These are phyloP conservation scores for Pseudotulostoma volvatum DNA, from an alignment of 495 filamentous ascomycete species.

Conservation along the genomic window DNA sequence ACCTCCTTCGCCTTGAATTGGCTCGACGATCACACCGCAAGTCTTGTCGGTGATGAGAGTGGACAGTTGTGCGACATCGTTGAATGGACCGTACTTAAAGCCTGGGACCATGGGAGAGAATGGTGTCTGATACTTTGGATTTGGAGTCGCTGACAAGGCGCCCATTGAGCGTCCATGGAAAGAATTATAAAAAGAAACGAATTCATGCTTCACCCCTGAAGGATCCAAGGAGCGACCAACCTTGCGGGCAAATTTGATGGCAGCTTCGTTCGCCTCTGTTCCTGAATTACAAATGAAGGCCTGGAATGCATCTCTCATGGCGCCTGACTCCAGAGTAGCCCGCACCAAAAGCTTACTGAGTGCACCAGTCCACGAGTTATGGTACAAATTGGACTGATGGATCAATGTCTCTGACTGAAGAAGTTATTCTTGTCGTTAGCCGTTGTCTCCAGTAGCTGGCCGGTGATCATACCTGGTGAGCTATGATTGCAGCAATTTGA, in stretches of 20 bases:
- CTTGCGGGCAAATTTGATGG: constrained; percentile 91
- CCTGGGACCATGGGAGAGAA: constrained; percentile 93
- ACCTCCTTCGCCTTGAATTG: constrained; percentile 94
- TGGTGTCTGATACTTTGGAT: constrained; percentile 92
- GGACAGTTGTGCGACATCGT: constrained; percentile 55
- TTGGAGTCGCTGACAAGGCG: constrained; percentile 80
- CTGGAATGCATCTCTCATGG: constrained; percentile 62
- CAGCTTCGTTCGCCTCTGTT: constrained; percentile 90
- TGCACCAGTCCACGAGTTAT: constrained; percentile 83
- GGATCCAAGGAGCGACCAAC: constrained; percentile 58
- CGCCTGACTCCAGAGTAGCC: constrained; percentile 54
- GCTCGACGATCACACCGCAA: constrained; percentile 91
- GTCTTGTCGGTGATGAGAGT: constrained; percentile 66
- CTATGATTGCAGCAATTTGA: constrained; percentile 47
- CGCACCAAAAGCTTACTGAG: constrained; percentile 75
- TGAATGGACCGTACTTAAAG: constrained; percentile 73
- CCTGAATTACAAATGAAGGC: constrained; percentile 94
- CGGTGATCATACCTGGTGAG: constrained; percentile 52
- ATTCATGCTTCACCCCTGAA: constrained; percentile 57
- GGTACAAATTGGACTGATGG: constrained; percentile 88
- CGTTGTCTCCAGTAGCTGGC: no score
- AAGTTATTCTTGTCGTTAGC: constrained; percentile 7
- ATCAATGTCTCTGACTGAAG: constrained; percentile 55
- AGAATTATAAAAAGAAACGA: constrained; percentile 75
- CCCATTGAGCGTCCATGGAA: constrained; percentile 98